A percentile compares a stretch with the other conserved stretches of the same genome.
phyloP scores from a whole-genome alignment of 2,329 filamentous ascomycete genomes.

The Mycosphaerelloides madeirae region DNA sequence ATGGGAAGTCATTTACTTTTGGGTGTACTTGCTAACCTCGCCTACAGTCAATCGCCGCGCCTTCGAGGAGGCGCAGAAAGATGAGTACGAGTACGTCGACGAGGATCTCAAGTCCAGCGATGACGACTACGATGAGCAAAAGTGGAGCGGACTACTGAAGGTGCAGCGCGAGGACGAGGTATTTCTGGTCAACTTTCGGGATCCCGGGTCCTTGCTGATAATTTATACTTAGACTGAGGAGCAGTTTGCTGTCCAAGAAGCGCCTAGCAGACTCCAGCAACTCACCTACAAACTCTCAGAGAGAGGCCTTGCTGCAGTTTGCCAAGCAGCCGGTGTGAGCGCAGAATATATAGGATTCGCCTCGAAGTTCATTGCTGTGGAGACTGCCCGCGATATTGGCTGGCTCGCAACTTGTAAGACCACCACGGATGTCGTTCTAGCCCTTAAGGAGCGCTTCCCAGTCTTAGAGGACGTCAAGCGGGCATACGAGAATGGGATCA shows the following conservation, averaged over 20 bases:
- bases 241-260: not conserved
- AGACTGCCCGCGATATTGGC: slow-evolving; percentile 11
- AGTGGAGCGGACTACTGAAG: no score
- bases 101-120: slow-evolving; percentile 1
- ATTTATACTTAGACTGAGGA: no score
- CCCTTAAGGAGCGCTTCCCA: slow-evolving; percentile 11
- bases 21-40: no score
- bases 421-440: slow-evolving; percentile 5
- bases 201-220: not conserved
- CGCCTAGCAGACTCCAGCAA: not conserved
- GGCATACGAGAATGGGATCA: slow-evolving; percentile 8
- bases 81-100: not conserved
- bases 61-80: slow-evolving; percentile 1
- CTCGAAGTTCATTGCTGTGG: slow-evolving; percentile 10
- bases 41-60: slow-evolving; percentile 2
- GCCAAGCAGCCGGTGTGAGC: slow-evolving; percentile 4
- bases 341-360: slow-evolving; percentile 2
- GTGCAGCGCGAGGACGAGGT: not conserved
- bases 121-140: not conserved
- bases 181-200: not conserved
- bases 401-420: slow-evolving; percentile 10
- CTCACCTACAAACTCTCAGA: not conserved
- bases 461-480: slow-evolving; percentile 14
- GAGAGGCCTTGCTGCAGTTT: not conserved
- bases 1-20: no score